These are phyloP conservation scores for Nemania sp. DNA, from an alignment of 2,329 filamentous ascomycete species.

Conservation along the genomic window DNA sequence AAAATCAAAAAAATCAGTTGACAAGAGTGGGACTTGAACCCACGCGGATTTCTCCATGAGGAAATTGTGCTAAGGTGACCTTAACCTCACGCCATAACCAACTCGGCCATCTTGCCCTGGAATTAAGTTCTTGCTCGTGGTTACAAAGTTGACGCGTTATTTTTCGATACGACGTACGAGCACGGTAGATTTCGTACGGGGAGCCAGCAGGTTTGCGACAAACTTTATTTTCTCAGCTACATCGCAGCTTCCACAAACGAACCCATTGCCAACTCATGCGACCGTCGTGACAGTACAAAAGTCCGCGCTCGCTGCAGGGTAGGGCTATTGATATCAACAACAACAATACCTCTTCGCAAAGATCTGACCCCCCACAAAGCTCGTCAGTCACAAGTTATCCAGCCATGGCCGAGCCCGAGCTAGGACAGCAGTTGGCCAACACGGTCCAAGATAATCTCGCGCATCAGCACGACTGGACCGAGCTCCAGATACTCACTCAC, in stretches of 20 bases:
- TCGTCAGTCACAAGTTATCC: background rate
- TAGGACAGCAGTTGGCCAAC: slow-evolving; percentile 51
- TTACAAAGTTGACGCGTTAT: background rate
- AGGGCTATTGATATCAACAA: background rate
- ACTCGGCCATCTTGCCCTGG: slow-evolving; percentile 44
- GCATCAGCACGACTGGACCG: slow-evolving; percentile 75
- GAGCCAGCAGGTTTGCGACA: no score
- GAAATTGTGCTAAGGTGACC: slow-evolving; percentile 37
- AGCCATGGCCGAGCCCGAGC: slow-evolving; percentile 31
- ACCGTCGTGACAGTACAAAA: background rate
- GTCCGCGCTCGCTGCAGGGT: no score
- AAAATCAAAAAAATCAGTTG: slow-evolving; percentile 7
- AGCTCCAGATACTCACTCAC: slow-evolving; percentile 57
- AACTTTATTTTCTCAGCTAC: no score
- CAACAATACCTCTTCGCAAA: background rate
- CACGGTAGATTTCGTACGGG: no score
- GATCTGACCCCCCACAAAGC: background rate
- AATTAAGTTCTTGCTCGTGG: no score
- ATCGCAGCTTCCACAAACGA: background rate
- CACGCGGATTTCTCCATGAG: slow-evolving; percentile 44
- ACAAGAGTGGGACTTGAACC: slow-evolving; percentile 46
- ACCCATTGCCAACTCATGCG: slow-evolving; percentile 4
- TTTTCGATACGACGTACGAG: background rate
- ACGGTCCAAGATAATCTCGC: slow-evolving; percentile 71
- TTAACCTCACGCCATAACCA: slow-evolving; percentile 45